These are phyloP conservation scores for Exsudoporus frostii DNA, from an alignment of 768 basidiomycete genomes.

Conservation along the genomic window DNA sequence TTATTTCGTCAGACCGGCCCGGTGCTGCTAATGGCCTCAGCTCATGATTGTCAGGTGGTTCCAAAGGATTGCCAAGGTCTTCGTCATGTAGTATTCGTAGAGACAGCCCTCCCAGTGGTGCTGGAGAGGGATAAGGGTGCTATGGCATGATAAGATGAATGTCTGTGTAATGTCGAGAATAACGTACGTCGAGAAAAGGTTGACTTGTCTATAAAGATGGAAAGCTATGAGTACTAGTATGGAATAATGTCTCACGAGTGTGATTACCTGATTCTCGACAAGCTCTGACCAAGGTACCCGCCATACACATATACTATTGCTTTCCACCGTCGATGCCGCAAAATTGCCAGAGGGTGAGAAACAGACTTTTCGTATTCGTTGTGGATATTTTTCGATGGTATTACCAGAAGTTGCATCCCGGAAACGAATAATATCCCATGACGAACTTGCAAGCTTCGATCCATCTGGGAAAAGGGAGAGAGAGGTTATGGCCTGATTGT, in stretches of 20 bases:
- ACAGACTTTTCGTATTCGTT: background rate
- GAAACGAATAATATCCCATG: background rate
- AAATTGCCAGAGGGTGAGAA: background rate
- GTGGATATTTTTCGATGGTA: background rate
- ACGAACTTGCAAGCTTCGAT: background rate
- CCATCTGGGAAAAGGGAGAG: background rate
- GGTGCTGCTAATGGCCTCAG: too few relatives aligned
- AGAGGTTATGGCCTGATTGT: background rate
- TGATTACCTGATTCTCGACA: background rate
- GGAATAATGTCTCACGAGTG: background rate
- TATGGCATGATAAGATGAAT: background rate
- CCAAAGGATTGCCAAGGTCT: too few relatives aligned
- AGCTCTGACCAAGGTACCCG: background rate
- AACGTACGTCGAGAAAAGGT: background rate
- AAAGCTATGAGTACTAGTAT: background rate
- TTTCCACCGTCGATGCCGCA: background rate
- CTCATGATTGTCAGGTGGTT: too few relatives aligned
- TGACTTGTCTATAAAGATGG: background rate
- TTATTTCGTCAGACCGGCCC: too few relatives aligned
- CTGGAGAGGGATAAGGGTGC: background rate
- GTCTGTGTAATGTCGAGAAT: background rate
- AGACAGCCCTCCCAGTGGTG: too few relatives aligned
- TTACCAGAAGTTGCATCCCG: background rate
- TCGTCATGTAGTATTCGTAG: too few relatives aligned
- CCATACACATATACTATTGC: background rate